phyloP scores from a whole-genome alignment of 2,329 filamentous ascomycete genomes.

The Rasamsonia emersonii region DNA sequence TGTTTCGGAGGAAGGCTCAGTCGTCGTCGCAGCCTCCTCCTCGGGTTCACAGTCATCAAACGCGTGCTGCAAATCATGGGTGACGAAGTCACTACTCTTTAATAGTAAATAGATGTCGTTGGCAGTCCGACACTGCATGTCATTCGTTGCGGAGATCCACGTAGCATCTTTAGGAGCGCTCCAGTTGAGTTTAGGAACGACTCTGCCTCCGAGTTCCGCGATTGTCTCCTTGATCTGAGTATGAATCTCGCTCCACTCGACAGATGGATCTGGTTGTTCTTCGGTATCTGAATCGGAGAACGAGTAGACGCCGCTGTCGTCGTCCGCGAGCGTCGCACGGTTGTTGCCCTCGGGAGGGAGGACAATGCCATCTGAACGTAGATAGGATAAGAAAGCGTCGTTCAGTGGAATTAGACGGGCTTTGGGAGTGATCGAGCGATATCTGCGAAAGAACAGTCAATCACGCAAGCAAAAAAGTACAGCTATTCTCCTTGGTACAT shows the following conservation, averaged over 20 bases:
- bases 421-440: slow-evolving; percentile 72
- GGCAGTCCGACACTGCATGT: slow-evolving; percentile 77
- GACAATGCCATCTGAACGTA: slow-evolving; percentile 86
- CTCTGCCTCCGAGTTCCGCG: slow-evolving; percentile 69
- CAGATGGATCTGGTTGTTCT: slow-evolving; percentile 48
- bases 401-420: slow-evolving; percentile 75
- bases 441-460: slow-evolving; percentile 41
- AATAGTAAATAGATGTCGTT: slow-evolving; percentile 91
- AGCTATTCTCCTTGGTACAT: slow-evolving; percentile 14
- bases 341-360: slow-evolving; percentile 50
- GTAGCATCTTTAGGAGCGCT: slow-evolving; percentile 92
- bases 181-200: slow-evolving; percentile 95
- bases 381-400: slow-evolving; percentile 68
- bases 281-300: slow-evolving; percentile 45
- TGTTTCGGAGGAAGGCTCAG: slow-evolving; percentile 9
- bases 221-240: slow-evolving; percentile 68
- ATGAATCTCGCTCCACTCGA: slow-evolving; percentile 62
- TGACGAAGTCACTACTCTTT: slow-evolving; percentile 91
- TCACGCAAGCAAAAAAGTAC: background rate
- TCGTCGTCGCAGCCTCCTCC: slow-evolving; percentile 20
- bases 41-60: slow-evolving; percentile 64
- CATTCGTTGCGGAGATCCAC: slow-evolving; percentile 83
- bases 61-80: slow-evolving; percentile 85
- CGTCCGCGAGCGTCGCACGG: slow-evolving; percentile 22
- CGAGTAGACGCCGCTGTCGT: slow-evolving; percentile 54